Evolutionary conservation across 768 basidiomycete genomes (phyloP).

Genomic region (Boletus subparvulus): DNA sequence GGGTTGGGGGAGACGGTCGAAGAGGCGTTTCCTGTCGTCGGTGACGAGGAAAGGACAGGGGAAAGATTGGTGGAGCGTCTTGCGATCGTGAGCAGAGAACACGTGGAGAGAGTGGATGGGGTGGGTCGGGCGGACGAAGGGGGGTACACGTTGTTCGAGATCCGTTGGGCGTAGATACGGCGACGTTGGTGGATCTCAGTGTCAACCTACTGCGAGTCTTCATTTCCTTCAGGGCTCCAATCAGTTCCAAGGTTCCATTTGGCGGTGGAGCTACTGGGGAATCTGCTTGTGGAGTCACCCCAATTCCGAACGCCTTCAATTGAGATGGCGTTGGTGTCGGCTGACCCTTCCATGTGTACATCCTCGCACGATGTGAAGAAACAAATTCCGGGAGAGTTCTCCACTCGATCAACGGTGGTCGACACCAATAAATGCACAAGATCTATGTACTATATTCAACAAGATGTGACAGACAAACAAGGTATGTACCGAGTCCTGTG

Average conservation of each 20-base stretch:
- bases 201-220: not conserved
- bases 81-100: conserved; percentile 47
- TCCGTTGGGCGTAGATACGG: conserved; percentile 49
- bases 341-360: not conserved
- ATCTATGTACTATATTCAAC: not conserved
- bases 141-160: conserved; percentile 66
- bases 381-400: not conserved
- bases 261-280: not conserved
- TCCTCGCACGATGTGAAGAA: not conserved
- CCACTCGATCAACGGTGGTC: not conserved
- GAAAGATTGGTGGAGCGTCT: conserved; percentile 30
- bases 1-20: conserved; percentile 58
- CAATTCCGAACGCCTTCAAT: too few species aligned
- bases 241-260: not conserved
- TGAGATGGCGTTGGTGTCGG: too few species aligned
- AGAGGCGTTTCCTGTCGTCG: conserved; percentile 43
- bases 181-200: not conserved
- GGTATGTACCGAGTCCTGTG: conserved; percentile 2
- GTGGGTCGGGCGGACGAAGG: conserved; percentile 69
- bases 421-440: not conserved
- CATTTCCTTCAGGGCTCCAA: not conserved
- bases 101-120: conserved; percentile 49
- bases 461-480: not conserved
- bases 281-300: too few species aligned
- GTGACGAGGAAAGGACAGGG: not conserved